These are phyloP conservation scores for Neurospora sublineolata DNA, from an alignment of 495 filamentous ascomycete genomes.

Conservation along the genomic window DNA sequence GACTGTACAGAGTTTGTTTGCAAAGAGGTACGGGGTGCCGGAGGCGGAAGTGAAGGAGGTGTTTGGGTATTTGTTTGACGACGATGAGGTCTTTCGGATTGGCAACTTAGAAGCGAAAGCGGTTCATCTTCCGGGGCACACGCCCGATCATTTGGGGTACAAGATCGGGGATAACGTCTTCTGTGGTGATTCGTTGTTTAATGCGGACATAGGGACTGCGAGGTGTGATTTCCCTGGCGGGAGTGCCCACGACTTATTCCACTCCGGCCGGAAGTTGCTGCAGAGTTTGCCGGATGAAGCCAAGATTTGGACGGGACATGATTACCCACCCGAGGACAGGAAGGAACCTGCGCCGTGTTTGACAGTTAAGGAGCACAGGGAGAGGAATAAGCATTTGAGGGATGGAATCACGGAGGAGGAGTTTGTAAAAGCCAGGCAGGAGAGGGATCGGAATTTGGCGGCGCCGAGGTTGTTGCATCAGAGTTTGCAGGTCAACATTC, in stretches of 20 bases:
- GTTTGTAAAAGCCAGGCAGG: slow-evolving; percentile 36
- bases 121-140: slow-evolving; percentile 50
- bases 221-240: slow-evolving; percentile 52
- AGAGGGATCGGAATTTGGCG: slow-evolving; percentile 35
- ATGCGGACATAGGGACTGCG: slow-evolving; percentile 45
- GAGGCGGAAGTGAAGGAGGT: slow-evolving; percentile 28
- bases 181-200: slow-evolving; percentile 49
- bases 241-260: slow-evolving; percentile 30
- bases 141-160: slow-evolving; percentile 52
- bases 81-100: slow-evolving; percentile 41
- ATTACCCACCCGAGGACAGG: slow-evolving; percentile 30
- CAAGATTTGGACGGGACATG: slow-evolving; percentile 42
- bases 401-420: slow-evolving; percentile 29
- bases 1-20: slow-evolving; percentile 40
- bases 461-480: slow-evolving; percentile 44
- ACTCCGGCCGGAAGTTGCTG: slow-evolving; percentile 36
- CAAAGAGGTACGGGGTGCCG: slow-evolving; percentile 33
- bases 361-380: slow-evolving; percentile 39
- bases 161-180: slow-evolving; percentile 40
- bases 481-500: slow-evolving; percentile 48
- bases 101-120: slow-evolving; percentile 34
- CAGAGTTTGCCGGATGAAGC: slow-evolving; percentile 28
- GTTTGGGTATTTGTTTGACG: slow-evolving; percentile 43
- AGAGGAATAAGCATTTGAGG: slow-evolving; percentile 41
- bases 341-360: slow-evolving; percentile 27